Evolutionary conservation across 257 asterid species (phyloP).

Genomic region (Penstemon newberryi): DNA sequence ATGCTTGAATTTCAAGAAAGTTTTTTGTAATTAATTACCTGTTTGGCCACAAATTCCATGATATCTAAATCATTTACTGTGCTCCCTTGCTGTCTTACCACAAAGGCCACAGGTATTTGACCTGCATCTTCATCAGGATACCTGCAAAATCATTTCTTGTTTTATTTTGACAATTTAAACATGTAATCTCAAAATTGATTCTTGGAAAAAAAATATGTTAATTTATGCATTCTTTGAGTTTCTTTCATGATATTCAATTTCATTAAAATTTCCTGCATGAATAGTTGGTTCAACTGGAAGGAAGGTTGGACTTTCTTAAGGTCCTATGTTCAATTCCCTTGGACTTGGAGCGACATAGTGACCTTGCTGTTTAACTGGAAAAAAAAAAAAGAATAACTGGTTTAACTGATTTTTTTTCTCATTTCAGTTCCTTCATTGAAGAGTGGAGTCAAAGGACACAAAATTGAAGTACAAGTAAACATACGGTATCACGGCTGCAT

Average conservation of each 20-base stretch:
- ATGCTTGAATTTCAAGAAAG: background rate
- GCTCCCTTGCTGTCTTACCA: slow-evolving; percentile 46
- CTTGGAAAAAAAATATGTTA: too few relatives aligned
- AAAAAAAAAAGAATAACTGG: too few relatives aligned
- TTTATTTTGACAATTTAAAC: background rate
- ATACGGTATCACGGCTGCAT: slow-evolving; percentile 63
- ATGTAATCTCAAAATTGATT: background rate
- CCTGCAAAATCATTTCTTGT: slow-evolving; percentile 31
- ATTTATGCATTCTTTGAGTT: background rate
- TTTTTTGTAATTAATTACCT: slow-evolving; percentile 33
- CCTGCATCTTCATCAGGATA: slow-evolving; percentile 62
- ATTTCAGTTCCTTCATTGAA: slow-evolving; percentile 1
- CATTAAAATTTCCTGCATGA: background rate
- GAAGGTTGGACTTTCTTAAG: too few relatives aligned
- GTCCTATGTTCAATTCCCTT: too few relatives aligned
- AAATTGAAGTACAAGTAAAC: slow-evolving; percentile 24
- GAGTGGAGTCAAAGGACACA: background rate
- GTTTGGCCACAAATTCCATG: slow-evolving; percentile 49
- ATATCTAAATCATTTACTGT: slow-evolving; percentile 32
- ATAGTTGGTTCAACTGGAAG: too few relatives aligned
- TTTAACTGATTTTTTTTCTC: background rate
- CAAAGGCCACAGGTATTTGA: slow-evolving; percentile 58
- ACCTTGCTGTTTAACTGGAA: too few relatives aligned
- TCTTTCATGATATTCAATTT: background rate
- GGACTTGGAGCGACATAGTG: too few relatives aligned